Base-by-base conservation (phyloP, 2,329 filamentous ascomycete species). In the Sphaerulina musiva region DNA sequence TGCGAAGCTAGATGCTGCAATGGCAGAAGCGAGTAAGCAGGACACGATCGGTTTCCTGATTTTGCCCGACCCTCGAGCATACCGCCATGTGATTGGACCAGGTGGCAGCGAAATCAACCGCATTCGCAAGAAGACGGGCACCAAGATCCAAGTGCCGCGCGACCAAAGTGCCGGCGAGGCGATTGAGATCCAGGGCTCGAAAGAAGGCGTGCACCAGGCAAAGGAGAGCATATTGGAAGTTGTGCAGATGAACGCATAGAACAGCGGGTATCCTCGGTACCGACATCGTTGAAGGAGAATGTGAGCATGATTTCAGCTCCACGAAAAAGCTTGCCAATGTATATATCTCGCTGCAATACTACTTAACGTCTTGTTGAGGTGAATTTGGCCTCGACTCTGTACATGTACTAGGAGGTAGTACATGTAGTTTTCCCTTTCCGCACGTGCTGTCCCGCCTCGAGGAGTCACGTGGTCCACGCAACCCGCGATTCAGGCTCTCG, bases 61-160 rank as follows among this genome's bases (percentile, higher is more conserved):
- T 60, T 80, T 98, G 39, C 87, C 92, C 0, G 92, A 98, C 68
- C 89, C 93, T 9, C 83, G 82, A 63, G 89, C 89, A 45, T 95
- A 96, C 77, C 83, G 92, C 58, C 87, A 87, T 60, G 88, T 98
- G 46, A 90, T 98, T 63, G 93, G 93, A 4, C 84, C 86, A 60
- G 87, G 86, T 56, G 93, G 93, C 55, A 87, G 83, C 71, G 92
- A 92, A 72, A 95, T 98, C 70, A 96, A 96, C 73, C 77, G 83
- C 41, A 96, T 98, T 69, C 84, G 93, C 63, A 89, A 89, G 75
- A 84, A 93, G 76, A 96, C 90, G 48, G 88, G 87, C 52, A 96
- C 91, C 73, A 90, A 87, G 74, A 95, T 98, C 69, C 90, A 91
- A 61, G 92, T 98, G 40, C 93, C 92, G 17, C 84, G 88, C 61